A percentile compares a stretch with the other conserved stretches of the same genome.
phyloP scores from a whole-genome alignment of 108 stramenopile genomes.

The Asterionellopsis glacialis region DNA sequence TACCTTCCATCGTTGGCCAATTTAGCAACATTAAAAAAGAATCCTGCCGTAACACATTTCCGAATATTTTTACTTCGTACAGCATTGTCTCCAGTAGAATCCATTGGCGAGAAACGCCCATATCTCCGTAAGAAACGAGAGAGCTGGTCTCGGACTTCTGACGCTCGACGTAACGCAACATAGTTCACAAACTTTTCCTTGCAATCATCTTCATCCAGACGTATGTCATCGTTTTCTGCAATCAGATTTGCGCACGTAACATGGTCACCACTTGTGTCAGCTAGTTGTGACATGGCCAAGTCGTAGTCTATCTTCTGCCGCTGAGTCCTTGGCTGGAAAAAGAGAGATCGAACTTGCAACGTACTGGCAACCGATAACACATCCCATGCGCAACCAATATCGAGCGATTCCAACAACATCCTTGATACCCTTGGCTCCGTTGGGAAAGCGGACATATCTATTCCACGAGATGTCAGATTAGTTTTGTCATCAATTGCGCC shows the following conservation, averaged over 20 bases:
- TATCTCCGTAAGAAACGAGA: conserved; percentile 54
- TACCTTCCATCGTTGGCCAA: conserved; percentile 91
- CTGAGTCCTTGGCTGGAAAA: conserved; percentile 61
- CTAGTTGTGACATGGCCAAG: conserved; percentile 78
- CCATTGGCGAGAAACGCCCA: conserved; percentile 39
- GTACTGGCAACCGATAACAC: conserved; percentile 86
- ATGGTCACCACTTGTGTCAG: conserved; percentile 87
- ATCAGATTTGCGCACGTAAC: conserved; percentile 83
- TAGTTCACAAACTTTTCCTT: conserved; percentile 77
- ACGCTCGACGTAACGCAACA: conserved; percentile 60
- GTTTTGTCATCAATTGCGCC: conserved; percentile 79
- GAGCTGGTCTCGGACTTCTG: conserved; percentile 75
- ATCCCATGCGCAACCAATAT: conserved; percentile 65
- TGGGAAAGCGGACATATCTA: conserved; percentile 82
- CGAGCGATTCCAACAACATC: conserved; percentile 73
- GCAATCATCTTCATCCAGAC: conserved; percentile 68
- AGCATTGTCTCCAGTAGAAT: conserved; percentile 31
- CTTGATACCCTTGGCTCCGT: conserved; percentile 74
- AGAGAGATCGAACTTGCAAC: conserved; percentile 77
- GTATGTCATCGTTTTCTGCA: conserved; percentile 56
- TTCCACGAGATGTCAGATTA: conserved; percentile 60
- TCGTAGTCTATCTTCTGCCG: conserved; percentile 68
- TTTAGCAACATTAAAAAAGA: conserved; percentile 92
- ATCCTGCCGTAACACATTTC: conserved; percentile 88
- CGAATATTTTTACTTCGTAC: conserved; percentile 63